These are phyloP conservation scores for Dendrobium catenatum DNA, from an alignment of 106 monocot genomes.

Conservation along the genomic window DNA sequence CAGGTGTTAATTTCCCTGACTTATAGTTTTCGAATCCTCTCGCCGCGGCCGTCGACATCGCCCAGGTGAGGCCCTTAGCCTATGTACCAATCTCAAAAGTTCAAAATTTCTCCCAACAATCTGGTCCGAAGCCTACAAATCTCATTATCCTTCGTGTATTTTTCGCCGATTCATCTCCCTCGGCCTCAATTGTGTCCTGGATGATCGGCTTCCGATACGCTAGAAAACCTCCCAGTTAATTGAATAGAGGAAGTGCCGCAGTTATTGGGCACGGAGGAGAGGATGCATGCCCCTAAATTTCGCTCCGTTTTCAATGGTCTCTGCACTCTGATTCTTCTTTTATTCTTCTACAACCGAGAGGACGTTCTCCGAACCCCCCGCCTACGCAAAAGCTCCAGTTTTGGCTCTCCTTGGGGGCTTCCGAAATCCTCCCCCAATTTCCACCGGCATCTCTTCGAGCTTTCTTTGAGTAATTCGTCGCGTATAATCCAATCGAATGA, in stretches of 20 bases:
- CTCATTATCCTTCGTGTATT: too few relatives aligned
- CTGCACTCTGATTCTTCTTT: constrained; percentile 30
- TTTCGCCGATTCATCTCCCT: neutral
- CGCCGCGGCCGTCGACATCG: too few relatives aligned
- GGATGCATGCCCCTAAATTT: constrained; percentile 3
- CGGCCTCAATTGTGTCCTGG: neutral
- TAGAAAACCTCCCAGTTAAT: neutral
- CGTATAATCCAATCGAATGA: neutral
- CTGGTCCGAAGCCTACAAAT: too few relatives aligned
- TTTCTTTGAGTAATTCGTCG: constrained; percentile 19
- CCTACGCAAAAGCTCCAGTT: constrained; percentile 5
- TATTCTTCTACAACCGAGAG: constrained; percentile 42
- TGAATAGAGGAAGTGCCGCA: neutral
- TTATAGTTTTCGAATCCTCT: too few relatives aligned
- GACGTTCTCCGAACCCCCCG: constrained; percentile 17
- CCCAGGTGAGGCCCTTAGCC: too few relatives aligned
- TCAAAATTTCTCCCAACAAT: too few relatives aligned
- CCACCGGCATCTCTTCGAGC: constrained; percentile 30
- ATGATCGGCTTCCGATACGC: neutral
- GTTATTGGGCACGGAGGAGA: constrained; percentile 7
- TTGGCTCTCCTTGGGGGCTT: neutral
- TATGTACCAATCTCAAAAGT: too few relatives aligned
- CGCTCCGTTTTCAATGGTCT: constrained; percentile 24
- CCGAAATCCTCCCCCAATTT: neutral
- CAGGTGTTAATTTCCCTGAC: too few relatives aligned